Evolutionary conservation across 495 filamentous ascomycete genomes (phyloP).

Genomic region (Geopyxis carbonaria): DNA sequence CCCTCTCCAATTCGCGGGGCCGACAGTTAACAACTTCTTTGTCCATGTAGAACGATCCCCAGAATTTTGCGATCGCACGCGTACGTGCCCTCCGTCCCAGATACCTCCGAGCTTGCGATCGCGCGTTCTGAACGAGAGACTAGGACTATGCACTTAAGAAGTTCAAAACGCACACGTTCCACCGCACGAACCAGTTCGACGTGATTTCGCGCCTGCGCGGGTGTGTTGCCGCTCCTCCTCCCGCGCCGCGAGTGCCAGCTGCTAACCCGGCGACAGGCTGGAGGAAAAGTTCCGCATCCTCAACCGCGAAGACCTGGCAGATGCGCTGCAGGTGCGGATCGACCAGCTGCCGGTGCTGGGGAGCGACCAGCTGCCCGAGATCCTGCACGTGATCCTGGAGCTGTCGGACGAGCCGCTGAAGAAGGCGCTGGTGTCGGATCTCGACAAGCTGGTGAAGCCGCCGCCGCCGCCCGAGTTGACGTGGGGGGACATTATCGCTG

Average conservation of each 20-base stretch:
- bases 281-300: constrained; percentile 76
- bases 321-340: constrained; percentile 50
- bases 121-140: constrained; percentile 13
- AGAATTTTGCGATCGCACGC: constrained; percentile 32
- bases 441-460: constrained; percentile 35
- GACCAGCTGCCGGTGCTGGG: constrained; percentile 23
- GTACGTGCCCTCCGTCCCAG: constrained; percentile 25
- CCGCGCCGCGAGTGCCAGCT: too few relatives aligned
- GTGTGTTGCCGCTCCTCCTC: constrained; percentile 3
- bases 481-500: constrained; percentile 58
- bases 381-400: constrained; percentile 59
- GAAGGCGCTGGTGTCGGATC: constrained; percentile 44
- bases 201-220: constrained; percentile 56
- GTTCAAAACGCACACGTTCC: constrained; percentile 43
- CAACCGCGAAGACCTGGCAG: constrained; percentile 62
- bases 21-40: background rate
- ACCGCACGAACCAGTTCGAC: constrained; percentile 77
- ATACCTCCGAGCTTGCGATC: constrained; percentile 23
- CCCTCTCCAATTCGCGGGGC: background rate
- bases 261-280: too few relatives aligned
- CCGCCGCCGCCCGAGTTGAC: constrained; percentile 34
- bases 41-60: constrained; percentile 27
- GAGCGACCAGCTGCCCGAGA: constrained; percentile 38
- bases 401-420: constrained; percentile 67
- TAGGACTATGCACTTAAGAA: constrained; percentile 37